Percentiles rank a stretch among this genome's conserved stretches.
Evolutionary conservation across 805 yeast species (phyloP).

Genomic region (Myxozyma monticola): DNA sequence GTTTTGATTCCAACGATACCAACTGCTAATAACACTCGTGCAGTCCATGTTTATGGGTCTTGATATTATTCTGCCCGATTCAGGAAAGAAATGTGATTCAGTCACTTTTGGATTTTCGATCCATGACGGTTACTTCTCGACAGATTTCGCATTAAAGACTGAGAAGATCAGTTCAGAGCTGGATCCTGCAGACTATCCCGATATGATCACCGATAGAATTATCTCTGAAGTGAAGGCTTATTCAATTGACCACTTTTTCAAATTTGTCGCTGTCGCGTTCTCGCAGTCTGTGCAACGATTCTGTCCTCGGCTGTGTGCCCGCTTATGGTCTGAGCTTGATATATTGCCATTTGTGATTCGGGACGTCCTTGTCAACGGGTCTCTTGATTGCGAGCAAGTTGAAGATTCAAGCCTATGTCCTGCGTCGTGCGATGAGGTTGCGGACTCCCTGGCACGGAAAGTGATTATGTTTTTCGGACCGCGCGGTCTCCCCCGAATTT

Average conservation of each 20-base stretch:
- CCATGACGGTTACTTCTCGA: constrained; percentile 30
- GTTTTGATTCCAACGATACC: not conserved
- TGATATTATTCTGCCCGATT: constrained; percentile 15
- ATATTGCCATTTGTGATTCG: constrained; percentile 24
- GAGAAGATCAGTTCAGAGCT: not conserved
- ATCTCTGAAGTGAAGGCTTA: constrained; percentile 17
- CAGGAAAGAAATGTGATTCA: constrained; percentile 1
- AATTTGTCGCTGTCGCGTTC: constrained; percentile 24
- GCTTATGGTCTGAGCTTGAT: constrained; percentile 28
- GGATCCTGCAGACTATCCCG: constrained; percentile 6
- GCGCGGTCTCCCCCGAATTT: constrained; percentile 24
- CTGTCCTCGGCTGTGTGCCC: constrained; percentile 25
- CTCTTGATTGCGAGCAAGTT: not conserved
- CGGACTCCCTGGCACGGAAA: constrained; percentile 30
- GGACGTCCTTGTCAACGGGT: not conserved
- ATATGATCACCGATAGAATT: constrained; percentile 15
- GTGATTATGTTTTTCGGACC: constrained; percentile 29
- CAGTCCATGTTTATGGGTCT: constrained; percentile 30
- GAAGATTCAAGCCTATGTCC: not conserved
- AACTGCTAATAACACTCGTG: not conserved
- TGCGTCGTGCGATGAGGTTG: constrained; percentile 26
- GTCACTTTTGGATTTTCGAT: constrained; percentile 27
- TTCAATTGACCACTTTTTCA: constrained; percentile 21
- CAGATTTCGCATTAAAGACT: constrained; percentile 23
- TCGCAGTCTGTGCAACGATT: constrained; percentile 8